These are phyloP conservation scores for Erucastrum elatum DNA, from an alignment of 345 rosid genomes.

Conservation along the genomic window DNA sequence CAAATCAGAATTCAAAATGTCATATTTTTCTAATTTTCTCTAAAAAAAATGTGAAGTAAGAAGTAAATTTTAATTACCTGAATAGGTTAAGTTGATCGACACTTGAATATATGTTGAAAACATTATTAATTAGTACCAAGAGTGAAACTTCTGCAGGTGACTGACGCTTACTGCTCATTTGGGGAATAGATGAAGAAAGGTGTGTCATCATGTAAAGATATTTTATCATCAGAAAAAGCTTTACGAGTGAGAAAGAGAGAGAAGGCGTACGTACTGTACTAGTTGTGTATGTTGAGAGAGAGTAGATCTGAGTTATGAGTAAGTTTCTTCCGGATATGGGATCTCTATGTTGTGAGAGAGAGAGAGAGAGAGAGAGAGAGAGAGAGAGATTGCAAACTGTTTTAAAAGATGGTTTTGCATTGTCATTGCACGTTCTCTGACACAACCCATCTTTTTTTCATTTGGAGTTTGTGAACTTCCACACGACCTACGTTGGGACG, in stretches of 20 bases:
- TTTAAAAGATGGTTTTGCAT: slow-evolving; percentile 30
- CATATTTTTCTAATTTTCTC: no score
- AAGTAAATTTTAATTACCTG: slow-evolving; percentile 12
- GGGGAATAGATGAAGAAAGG: slow-evolving; percentile 15
- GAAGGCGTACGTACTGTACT: slow-evolving; percentile 16
- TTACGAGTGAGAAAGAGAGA: not conserved
- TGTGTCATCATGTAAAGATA: slow-evolving; percentile 19
- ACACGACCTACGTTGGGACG: not conserved
- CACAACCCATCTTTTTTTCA: slow-evolving; percentile 7
- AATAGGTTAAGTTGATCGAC: slow-evolving; percentile 28
- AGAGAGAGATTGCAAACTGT: slow-evolving; percentile 2
- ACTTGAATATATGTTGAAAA: slow-evolving; percentile 1
- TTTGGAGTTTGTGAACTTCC: not conserved
- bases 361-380: not conserved
- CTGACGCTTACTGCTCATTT: slow-evolving; percentile 25
- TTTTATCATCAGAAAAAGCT: slow-evolving; percentile 1
- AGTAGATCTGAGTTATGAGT: slow-evolving; percentile 18
- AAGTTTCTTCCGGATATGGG: slow-evolving; percentile 35
- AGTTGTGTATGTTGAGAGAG: not conserved
- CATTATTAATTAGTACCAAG: slow-evolving; percentile 22
- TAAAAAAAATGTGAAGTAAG: not conserved
- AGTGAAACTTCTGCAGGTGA: slow-evolving; percentile 26
- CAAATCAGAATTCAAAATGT: no score
- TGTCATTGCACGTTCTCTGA: slow-evolving; percentile 42
- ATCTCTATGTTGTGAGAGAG: slow-evolving; percentile 20